phyloP scores from a whole-genome alignment of 2,329 filamentous ascomycete species.

The Aulographum hederae region DNA sequence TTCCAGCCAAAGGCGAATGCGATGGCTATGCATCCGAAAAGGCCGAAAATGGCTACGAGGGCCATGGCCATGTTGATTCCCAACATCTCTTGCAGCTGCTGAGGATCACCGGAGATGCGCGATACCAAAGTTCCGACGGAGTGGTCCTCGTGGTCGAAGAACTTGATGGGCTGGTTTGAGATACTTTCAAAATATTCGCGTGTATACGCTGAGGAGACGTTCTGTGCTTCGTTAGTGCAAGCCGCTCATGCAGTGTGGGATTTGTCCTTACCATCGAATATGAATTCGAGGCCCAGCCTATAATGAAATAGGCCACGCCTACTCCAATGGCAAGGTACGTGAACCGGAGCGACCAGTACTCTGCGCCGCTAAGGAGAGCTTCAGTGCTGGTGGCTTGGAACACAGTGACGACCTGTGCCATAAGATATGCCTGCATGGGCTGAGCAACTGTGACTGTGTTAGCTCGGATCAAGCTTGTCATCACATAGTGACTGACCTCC shows the following conservation, averaged over 20 bases:
- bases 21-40: constrained; percentile 46
- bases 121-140: constrained; percentile 42
- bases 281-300: constrained; percentile 17
- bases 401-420: constrained; percentile 17
- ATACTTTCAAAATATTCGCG: constrained; percentile 43
- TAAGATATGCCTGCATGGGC: constrained; percentile 19
- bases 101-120: constrained; percentile 36
- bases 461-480: too few relatives aligned
- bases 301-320: constrained; percentile 34
- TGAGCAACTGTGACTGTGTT: too few relatives aligned
- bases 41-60: constrained; percentile 45
- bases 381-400: constrained; percentile 15
- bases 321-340: constrained; percentile 35
- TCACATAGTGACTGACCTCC: constrained; percentile 12
- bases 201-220: constrained; percentile 34
- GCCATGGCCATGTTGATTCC: constrained; percentile 40
- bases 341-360: constrained; percentile 52
- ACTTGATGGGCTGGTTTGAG: constrained; percentile 39
- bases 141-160: constrained; percentile 43
- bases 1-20: constrained; percentile 64
- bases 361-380: constrained; percentile 16
- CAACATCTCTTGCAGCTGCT: constrained; percentile 43
- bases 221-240: too few relatives aligned
- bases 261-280: background rate
- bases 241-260: background rate